phyloP scores from a whole-genome alignment of 2,329 filamentous ascomycete species.

The Lachnum nothofagi region DNA sequence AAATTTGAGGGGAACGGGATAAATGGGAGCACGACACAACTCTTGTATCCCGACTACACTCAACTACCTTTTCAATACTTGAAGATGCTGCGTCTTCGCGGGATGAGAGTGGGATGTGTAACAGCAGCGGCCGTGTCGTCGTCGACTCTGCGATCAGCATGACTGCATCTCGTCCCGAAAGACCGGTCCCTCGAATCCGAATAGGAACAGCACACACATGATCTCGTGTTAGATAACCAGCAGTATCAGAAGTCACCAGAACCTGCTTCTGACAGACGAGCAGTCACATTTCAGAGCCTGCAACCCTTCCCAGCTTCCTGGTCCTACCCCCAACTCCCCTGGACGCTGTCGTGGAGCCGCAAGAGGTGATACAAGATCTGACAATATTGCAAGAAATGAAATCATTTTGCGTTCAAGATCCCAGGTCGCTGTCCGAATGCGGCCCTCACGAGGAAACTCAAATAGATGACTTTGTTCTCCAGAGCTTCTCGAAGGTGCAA shows the following conservation, averaged over 20 bases:
- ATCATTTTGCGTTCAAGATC: background rate
- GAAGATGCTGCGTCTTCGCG: too few species aligned
- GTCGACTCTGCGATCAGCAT: too few species aligned
- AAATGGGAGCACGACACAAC: too few species aligned
- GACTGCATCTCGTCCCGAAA: too few species aligned
- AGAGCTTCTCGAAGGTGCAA: background rate
- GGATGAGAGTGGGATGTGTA: too few species aligned
- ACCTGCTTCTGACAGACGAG: background rate
- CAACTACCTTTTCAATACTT: too few species aligned
- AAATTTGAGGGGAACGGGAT: too few species aligned
- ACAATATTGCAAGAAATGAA: background rate
- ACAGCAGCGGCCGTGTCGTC: too few species aligned
- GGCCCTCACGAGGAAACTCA: too few species aligned
- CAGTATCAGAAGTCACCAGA: slow-evolving; percentile 3
- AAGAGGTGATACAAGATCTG: slow-evolving; percentile 5
- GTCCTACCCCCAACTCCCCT: background rate
- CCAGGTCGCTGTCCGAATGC: too few species aligned
- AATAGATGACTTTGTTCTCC: background rate
- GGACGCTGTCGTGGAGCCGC: slow-evolving; percentile 1
- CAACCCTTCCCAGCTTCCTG: background rate
- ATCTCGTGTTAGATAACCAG: slow-evolving; percentile 12
- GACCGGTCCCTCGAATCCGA: slow-evolving; percentile 4
- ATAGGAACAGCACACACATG: slow-evolving; percentile 1
- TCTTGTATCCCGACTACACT: too few species aligned
- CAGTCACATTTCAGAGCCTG: background rate